Conservation (phyloP, 106 monocot genomes). For the Agapanthus africanus region DNA sequence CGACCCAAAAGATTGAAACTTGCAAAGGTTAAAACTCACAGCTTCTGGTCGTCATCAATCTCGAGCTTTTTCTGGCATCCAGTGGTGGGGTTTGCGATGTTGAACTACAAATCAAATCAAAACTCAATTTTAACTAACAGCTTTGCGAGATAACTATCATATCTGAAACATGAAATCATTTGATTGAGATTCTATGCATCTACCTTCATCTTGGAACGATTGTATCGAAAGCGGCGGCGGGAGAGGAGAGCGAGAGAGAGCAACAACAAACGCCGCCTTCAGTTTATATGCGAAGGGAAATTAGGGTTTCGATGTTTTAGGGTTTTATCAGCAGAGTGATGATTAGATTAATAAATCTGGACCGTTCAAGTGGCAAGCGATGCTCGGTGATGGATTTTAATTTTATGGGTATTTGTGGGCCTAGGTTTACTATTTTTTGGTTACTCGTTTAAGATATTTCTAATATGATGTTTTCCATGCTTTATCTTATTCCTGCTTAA, state of each 20-base stretch:
- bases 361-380: no score
- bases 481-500: no score
- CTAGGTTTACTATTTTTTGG: no score
- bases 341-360: no score
- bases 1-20: neutral
- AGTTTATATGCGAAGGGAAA: neutral
- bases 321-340: no score
- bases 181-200: neutral
- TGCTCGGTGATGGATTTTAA: no score
- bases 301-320: neutral
- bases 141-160: neutral
- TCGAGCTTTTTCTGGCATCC: constrained; percentile 72
- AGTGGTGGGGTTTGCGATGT: constrained; percentile 58
- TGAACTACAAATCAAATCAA: constrained; percentile 28
- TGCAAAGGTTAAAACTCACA: constrained; percentile 24
- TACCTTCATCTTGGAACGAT: neutral
- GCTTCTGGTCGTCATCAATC: constrained; percentile 60
- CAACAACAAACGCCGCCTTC: neutral
- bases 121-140: neutral
- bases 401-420: no score
- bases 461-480: no score
- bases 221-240: no score
- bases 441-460: no score
- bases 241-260: no score
- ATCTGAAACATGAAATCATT: neutral